These are phyloP conservation scores for Phytophthora kernoviae DNA, from an alignment of 352 stramenopile species.

Conservation along the genomic window DNA sequence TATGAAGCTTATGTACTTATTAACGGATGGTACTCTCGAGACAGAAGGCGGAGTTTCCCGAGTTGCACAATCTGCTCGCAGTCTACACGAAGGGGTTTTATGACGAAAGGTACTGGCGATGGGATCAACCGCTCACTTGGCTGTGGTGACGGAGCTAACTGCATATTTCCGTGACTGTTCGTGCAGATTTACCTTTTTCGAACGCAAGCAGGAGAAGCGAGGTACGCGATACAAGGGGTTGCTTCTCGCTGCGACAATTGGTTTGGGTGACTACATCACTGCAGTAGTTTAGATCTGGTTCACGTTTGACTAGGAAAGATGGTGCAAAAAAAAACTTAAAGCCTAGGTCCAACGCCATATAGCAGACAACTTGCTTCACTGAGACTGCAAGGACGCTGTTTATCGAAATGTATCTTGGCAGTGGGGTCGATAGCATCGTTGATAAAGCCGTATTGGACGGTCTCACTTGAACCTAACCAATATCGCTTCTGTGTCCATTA, in stretches of 20 bases:
- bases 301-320: no score
- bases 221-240: constrained; percentile 63
- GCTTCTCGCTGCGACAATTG: constrained; percentile 49
- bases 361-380: no score
- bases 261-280: constrained; percentile 60
- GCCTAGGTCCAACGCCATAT: no score
- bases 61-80: constrained; percentile 61
- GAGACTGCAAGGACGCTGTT: no score
- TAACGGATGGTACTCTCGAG: not conserved
- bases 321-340: no score
- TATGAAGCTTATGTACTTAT: constrained; percentile 3
- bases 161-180: not conserved
- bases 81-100: constrained; percentile 79
- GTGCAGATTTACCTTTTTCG: constrained; percentile 58
- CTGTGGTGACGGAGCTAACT: not conserved
- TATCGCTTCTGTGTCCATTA: no score
- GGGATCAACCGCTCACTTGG: no score
- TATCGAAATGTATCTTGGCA: no score
- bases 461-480: no score
- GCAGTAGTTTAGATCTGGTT: constrained; percentile 37
- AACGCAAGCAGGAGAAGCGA: constrained; percentile 60
- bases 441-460: no score
- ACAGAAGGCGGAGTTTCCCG: constrained; percentile 60
- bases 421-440: no score
- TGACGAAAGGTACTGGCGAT: constrained; percentile 49